Base-by-base conservation (phyloP, 768 basidiomycete genomes). In the Kwoniella newhampshirensis region DNA sequence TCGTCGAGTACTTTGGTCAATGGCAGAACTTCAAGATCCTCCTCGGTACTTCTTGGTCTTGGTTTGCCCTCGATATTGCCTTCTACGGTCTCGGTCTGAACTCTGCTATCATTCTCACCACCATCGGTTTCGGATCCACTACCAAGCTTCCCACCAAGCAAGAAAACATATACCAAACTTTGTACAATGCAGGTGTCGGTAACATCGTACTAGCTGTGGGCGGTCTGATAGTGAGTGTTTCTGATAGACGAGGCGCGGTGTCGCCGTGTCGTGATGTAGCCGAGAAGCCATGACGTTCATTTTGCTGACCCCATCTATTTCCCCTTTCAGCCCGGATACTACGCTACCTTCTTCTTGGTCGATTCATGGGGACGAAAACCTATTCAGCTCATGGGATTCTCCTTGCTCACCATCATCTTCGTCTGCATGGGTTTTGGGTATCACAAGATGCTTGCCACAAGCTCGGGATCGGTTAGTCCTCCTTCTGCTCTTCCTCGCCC, bases 21-120 rank as follows among this genome's bases (percentile, higher is more conserved):
- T 87, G 86, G 86, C 67, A 85, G 75, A 89, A 94, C 75, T 75
- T 81, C 64, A 93, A 92, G 78, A 78, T 89, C 48, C 81, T 92
- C 53, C 75, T 92, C 44, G 91, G 88, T 15, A 81, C 85, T 0
- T 76, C 88, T 0, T 92, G 86, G 74, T 87, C 86, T 8, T 93
- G 91, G 91, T 92, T 92, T 60, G 90, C 89, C 25, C 46, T 61
- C 13, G 68, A 70, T 41, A 85, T 92, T 53, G 89, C 89, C 8
- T 92, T 89, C 79, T 91, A 92, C 74, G 90, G 89, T 49, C 82
- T 94, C 35, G 87, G 89, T 53, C 82, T 94, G 54, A 93, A 93
- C 78, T 87, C 85, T 2, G 81, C 83, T 32, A 84, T 85, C 71
- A 86, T 93, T 61, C 80, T 93, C 46, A 75, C 79, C 50, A 82